phyloP scores from a whole-genome alignment of 257 asterid species.

The Paraleonurus japonicus region DNA sequence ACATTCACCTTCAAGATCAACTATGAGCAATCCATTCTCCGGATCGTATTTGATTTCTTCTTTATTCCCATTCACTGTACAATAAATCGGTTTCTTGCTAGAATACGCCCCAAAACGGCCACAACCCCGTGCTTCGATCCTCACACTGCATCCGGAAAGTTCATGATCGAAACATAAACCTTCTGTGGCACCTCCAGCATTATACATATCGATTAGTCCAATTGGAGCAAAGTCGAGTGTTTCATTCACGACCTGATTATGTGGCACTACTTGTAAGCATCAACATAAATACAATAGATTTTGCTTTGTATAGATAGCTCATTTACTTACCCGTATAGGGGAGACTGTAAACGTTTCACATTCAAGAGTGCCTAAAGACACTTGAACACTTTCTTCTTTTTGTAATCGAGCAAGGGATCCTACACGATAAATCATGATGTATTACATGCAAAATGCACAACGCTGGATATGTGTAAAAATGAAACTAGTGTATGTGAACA shows the following conservation, averaged over 20 bases:
- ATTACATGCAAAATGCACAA: not conserved
- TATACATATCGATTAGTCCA: constrained; percentile 53
- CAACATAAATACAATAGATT: not conserved
- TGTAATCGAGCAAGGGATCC: constrained; percentile 40
- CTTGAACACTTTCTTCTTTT: constrained; percentile 28
- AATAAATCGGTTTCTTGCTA: constrained; percentile 38
- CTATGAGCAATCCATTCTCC: constrained; percentile 36
- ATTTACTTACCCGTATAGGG: constrained; percentile 40
- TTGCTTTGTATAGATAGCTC: not conserved
- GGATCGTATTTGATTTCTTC: constrained; percentile 30
- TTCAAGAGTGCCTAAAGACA: constrained; percentile 34
- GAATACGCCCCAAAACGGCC: constrained; percentile 60
- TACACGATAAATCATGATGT: not conserved
- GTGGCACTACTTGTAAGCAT: not conserved
- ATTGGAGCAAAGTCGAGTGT: constrained; percentile 40
- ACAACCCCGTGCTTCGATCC: constrained; percentile 38
- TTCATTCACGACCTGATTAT: constrained; percentile 30
- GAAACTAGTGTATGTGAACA: too few species aligned
- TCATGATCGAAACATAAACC: constrained; percentile 13
- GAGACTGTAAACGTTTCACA: constrained; percentile 44
- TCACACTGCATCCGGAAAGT: constrained; percentile 14
- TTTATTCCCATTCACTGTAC: constrained; percentile 33
- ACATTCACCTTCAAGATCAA: constrained; percentile 44
- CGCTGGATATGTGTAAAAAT: not conserved
- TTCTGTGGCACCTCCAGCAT: constrained; percentile 53